Base-by-base conservation (phyloP, 1,139 yeast genomes). In the Debaryomyces psychrophilus region DNA sequence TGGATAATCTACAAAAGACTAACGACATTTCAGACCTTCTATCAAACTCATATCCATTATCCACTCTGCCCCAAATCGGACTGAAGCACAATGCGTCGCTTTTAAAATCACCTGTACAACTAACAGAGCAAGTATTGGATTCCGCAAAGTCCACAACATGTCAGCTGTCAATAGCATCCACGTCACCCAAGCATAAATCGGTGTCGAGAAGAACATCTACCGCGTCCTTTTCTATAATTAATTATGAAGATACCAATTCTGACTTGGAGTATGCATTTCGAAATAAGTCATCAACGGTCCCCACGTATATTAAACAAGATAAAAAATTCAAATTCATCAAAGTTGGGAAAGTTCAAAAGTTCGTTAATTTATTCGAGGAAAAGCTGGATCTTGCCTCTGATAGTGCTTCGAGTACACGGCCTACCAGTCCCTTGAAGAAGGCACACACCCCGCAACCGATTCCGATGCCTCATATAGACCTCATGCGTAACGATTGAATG, bases 301-400 rank as follows among this genome's bases (percentile, higher is more conserved):
- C 79, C 8, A 59, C 67, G 2, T 74, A 65, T 51, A 73, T 75
- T 44, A 73, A 71, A 54, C 66, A 68, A 37, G 72, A 74, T 54
- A 73, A 71, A 52, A 74, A 74, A 54, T 75, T 73, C 61, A 73
- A 71, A 53, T 74, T 69, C 50, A 75, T 75, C 48, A 74, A 73
- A 54, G 76, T 75, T 12, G 80, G 80, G 2, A 75, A 75, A 52
- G 80, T 75, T 17, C 79, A 75, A 51, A 74, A 74, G 56, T 74
- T 72, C 54, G 80, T 75, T 18, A 64, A 66, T 54, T 61, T 74
- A 53, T 75, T 75, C 52, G 80, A 75, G 55, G 79, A 75, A 46
- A 62, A 69, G 47, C 59, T 57, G 43, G 41, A 54, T 55, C n/a
- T 62, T 39, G 61, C 52, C 37, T 22, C 46, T 34, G 45, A 42